Evolutionary conservation across 1,139 yeast species (phyloP).

Genomic region (Nakaseomyces kungkrabaensis): DNA sequence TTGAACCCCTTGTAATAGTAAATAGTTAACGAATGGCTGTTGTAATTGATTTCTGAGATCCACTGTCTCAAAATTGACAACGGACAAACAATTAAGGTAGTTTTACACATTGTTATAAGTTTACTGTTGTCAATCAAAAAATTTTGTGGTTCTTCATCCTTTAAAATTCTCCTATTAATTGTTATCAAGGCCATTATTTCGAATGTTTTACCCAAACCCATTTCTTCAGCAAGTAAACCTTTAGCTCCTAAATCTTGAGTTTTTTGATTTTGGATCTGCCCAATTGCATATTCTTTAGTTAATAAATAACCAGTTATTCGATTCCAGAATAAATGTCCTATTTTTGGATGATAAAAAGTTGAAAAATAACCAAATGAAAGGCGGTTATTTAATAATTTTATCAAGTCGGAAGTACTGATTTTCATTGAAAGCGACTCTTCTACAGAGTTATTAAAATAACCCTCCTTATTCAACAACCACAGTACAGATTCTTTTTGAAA

Average conservation of each 20-base stretch:
- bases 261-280: constrained; percentile 9
- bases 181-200: constrained; percentile 62
- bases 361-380: constrained; percentile 11
- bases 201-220: constrained; percentile 94
- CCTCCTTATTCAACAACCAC: constrained; percentile 28
- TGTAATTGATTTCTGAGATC: constrained; percentile 57
- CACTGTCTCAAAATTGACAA: constrained; percentile 75
- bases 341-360: neutral
- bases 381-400: constrained; percentile 17
- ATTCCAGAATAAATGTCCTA: constrained; percentile 20
- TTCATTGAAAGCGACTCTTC: neutral
- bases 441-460: neutral
- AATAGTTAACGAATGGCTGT: constrained; percentile 40
- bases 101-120: constrained; percentile 42
- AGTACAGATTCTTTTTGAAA: constrained; percentile 26
- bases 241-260: constrained; percentile 36
- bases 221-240: constrained; percentile 80
- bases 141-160: constrained; percentile 20
- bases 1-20: constrained; percentile 56
- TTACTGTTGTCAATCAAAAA: constrained; percentile 10
- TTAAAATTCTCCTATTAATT: constrained; percentile 41
- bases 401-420: neutral
- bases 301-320: constrained; percentile 26
- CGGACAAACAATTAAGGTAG: constrained; percentile 81
- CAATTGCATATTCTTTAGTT: constrained; percentile 7